Conservation (phyloP, 2,329 filamentous ascomycete species). For the Arthroderma sp. region DNA sequence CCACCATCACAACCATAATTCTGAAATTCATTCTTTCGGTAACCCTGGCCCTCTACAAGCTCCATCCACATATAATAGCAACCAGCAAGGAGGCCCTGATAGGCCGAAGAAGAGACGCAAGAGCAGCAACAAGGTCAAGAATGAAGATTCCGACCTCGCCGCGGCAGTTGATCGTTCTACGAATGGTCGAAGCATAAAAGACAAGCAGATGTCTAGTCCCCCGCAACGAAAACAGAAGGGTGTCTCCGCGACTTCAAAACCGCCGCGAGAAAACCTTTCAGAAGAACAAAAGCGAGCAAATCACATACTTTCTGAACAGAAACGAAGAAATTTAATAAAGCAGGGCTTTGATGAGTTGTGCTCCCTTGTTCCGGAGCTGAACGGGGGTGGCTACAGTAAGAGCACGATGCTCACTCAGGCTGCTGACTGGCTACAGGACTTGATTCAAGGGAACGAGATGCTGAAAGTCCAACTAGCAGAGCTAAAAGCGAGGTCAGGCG, state of each 20-base stretch:
- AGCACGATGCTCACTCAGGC: conserved; percentile 64
- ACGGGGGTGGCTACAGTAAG: conserved; percentile 66
- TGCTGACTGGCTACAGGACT: conserved; percentile 62
- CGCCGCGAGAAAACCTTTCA: conserved; percentile 47
- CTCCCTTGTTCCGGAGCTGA: conserved; percentile 60
- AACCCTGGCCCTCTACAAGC: background rate
- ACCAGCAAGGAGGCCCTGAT: background rate
- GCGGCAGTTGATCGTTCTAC: background rate
- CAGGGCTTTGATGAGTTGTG: conserved; percentile 71
- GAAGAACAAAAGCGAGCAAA: conserved; percentile 76
- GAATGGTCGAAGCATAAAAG: no score
- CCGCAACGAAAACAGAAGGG: background rate
- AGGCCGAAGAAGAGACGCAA: conserved; percentile 38
- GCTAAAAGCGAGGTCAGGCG: conserved; percentile 20
- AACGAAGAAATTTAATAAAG: conserved; percentile 67
- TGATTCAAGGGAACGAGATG: conserved; percentile 54
- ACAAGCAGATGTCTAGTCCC: no score
- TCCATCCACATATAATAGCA: background rate
- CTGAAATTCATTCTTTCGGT: conserved; percentile 2
- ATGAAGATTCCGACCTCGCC: conserved; percentile 30
- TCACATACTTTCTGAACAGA: conserved; percentile 78
- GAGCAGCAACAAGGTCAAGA: conserved; percentile 36
- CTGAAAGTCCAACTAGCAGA: conserved; percentile 43
- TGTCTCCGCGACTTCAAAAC: conserved; percentile 13
- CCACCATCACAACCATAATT: conserved; percentile 3